Evolutionary conservation across 169 alveolate genomes (phyloP).

Genomic region (Eimeria zaria): DNA sequence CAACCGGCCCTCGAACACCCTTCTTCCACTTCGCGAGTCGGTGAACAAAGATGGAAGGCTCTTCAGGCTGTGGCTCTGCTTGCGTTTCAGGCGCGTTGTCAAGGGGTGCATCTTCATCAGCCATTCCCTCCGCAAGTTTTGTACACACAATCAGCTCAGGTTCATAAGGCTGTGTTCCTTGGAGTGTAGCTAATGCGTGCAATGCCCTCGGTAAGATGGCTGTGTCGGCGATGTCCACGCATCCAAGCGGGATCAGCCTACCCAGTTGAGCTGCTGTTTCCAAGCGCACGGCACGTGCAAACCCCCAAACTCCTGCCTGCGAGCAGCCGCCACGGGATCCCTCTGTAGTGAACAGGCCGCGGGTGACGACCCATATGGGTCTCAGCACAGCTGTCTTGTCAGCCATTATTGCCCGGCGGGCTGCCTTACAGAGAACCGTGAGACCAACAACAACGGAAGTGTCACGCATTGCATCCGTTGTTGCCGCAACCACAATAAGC

Average conservation of each 20-base stretch:
- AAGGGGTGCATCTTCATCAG: slow-evolving; percentile 17
- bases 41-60: slow-evolving; percentile 20
- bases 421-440: slow-evolving; percentile 54
- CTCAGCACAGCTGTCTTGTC: slow-evolving; percentile 37
- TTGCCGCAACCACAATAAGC: slow-evolving; percentile 42
- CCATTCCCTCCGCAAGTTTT: background rate
- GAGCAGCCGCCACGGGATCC: slow-evolving; percentile 58
- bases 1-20: slow-evolving; percentile 79
- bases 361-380: slow-evolving; percentile 53
- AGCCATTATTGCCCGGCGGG: slow-evolving; percentile 37
- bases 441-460: slow-evolving; percentile 49
- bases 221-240: slow-evolving; percentile 80
- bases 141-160: slow-evolving; percentile 63
- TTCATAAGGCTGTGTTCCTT: slow-evolving; percentile 39
- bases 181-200: slow-evolving; percentile 61
- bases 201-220: slow-evolving; percentile 14
- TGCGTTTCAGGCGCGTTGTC: background rate
- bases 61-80: slow-evolving; percentile 23
- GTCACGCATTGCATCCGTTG: background rate
- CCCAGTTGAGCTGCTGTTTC: slow-evolving; percentile 80
- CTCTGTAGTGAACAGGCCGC: background rate
- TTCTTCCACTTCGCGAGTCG: slow-evolving; percentile 61
- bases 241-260: slow-evolving; percentile 49
- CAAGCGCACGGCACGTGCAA: slow-evolving; percentile 86
- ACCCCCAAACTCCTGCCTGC: slow-evolving; percentile 90